Conservation (phyloP, 495 filamentous ascomycete genomes). For the Viridothelium virens region DNA sequence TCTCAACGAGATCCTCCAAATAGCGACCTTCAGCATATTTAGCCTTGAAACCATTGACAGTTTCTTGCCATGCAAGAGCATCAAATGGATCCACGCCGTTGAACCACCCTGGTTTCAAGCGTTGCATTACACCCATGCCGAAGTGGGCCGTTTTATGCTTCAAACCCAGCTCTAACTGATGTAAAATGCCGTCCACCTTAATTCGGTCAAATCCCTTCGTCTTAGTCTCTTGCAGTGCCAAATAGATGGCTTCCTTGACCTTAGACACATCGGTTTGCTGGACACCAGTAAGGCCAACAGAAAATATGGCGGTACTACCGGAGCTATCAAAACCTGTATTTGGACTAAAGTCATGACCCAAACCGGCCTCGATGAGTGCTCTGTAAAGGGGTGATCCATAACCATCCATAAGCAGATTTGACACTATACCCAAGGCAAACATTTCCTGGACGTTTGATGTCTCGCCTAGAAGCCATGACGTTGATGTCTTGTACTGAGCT, state of each 20-base stretch:
- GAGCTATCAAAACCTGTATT: conserved; percentile 86
- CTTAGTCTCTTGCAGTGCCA: conserved; percentile 56
- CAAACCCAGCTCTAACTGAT: conserved; percentile 80
- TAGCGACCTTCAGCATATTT: conserved; percentile 65
- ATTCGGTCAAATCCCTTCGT: conserved; percentile 72
- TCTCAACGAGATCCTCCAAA: conserved; percentile 75
- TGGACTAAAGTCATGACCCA: conserved; percentile 87
- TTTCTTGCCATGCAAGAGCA: conserved; percentile 81
- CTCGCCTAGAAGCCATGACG: conserved; percentile 84
- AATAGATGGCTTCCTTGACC: conserved; percentile 62
- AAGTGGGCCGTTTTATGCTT: conserved; percentile 96
- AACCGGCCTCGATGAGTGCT: conserved; percentile 79
- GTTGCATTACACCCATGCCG: conserved; percentile 81
- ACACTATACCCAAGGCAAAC: conserved; percentile 74
- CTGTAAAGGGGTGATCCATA: conserved; percentile 92
- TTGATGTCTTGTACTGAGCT: conserved; percentile 85
- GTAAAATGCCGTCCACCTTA: conserved; percentile 88
- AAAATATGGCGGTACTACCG: conserved; percentile 71
- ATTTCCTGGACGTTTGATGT: conserved; percentile 73
- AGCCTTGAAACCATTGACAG: conserved; percentile 68
- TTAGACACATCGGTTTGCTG: conserved; percentile 66
- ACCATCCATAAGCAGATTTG: conserved; percentile 77
- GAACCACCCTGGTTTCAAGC: conserved; percentile 85
- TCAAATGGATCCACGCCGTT: conserved; percentile 90
- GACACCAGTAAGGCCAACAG: conserved; percentile 81